Evolutionary conservation across 805 yeast species (phyloP).

Genomic region (Hanseniaspora nectarophila): DNA sequence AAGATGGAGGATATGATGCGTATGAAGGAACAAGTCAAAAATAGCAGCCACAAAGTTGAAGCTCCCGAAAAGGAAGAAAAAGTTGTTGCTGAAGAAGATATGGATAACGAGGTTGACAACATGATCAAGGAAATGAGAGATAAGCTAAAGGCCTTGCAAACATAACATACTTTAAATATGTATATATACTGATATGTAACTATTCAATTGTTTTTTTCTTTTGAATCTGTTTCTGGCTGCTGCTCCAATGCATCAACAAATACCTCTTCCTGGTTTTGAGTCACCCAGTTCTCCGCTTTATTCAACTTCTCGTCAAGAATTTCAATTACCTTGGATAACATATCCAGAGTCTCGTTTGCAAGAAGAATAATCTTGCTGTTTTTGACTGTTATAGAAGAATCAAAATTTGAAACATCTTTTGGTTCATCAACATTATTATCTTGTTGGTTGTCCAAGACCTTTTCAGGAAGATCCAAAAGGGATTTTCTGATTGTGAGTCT

Average conservation of each 20-base stretch:
- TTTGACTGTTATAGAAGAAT: constrained; percentile 26
- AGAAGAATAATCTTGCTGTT: constrained; percentile 66
- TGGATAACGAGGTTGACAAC: constrained; percentile 56
- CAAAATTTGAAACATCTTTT: too few relatives aligned
- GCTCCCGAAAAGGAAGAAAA: constrained; percentile 29
- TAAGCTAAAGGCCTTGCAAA: constrained; percentile 72
- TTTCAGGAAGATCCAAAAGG: constrained; percentile 59
- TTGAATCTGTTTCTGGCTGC: background rate
- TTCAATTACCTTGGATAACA: constrained; percentile 69
- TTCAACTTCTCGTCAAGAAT: constrained; percentile 77
- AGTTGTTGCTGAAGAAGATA: constrained; percentile 33
- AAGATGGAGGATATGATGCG: constrained; percentile 21
- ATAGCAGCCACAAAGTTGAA: constrained; percentile 4
- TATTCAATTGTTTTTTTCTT: background rate
- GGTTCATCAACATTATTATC: too few relatives aligned
- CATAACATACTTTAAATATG: constrained; percentile 22
- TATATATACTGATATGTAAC: background rate
- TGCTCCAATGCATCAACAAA: constrained; percentile 4
- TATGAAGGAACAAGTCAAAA: constrained; percentile 13
- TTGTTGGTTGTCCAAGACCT: constrained; percentile 30
- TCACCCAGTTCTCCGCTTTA: constrained; percentile 77
- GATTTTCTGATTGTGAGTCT: constrained; percentile 70
- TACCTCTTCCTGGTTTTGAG: constrained; percentile 32
- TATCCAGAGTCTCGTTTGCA: constrained; percentile 81
- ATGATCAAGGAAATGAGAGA: constrained; percentile 80